A percentile compares a stretch with the other conserved stretches of the same genome.
These are phyloP conservation scores for Colletotrichum simmondsii DNA, from an alignment of 2,329 filamentous ascomycete species.

Conservation along the genomic window DNA sequence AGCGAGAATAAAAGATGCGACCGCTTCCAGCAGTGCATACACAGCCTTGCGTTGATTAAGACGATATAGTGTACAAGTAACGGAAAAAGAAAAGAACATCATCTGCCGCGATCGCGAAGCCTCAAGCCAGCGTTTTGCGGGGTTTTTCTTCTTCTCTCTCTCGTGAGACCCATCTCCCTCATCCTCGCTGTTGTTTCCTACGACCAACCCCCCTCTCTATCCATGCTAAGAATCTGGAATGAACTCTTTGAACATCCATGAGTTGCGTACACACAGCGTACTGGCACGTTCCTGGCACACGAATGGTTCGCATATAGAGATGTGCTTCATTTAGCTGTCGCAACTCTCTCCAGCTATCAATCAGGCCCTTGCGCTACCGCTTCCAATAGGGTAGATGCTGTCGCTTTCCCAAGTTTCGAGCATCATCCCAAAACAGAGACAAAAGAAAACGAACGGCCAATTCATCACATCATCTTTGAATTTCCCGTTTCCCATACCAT, in stretches of 20 bases:
- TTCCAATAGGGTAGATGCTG: constrained; percentile 5
- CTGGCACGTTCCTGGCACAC: constrained; percentile 1
- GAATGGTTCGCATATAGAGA: constrained; percentile 17
- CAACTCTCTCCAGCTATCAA: background rate
- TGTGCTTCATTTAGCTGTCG: constrained; percentile 23
- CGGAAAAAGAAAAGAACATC: constrained; percentile 6
- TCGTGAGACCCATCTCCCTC: background rate
- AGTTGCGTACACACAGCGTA: background rate
- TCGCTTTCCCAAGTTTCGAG: background rate
- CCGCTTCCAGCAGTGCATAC: constrained; percentile 24
- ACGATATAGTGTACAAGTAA: constrained; percentile 26
- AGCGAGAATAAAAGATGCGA: constrained; percentile 22
- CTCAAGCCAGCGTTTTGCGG: constrained; percentile 15
- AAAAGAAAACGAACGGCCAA: constrained; percentile 9
- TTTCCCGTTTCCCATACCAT: constrained; percentile 15
- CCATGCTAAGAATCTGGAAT: background rate
- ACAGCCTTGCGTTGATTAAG: constrained; percentile 26
- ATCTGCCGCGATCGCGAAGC: constrained; percentile 7
- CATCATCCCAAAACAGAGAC: constrained; percentile 6
- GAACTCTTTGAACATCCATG: background rate
- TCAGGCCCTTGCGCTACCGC: background rate
- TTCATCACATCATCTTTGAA: constrained; percentile 31
- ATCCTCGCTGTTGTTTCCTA: background rate
- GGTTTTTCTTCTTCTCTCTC: background rate
- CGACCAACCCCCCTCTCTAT: background rate